phyloP scores from a whole-genome alignment of 345 rosid genomes.

The Gossypium thurberi region DNA sequence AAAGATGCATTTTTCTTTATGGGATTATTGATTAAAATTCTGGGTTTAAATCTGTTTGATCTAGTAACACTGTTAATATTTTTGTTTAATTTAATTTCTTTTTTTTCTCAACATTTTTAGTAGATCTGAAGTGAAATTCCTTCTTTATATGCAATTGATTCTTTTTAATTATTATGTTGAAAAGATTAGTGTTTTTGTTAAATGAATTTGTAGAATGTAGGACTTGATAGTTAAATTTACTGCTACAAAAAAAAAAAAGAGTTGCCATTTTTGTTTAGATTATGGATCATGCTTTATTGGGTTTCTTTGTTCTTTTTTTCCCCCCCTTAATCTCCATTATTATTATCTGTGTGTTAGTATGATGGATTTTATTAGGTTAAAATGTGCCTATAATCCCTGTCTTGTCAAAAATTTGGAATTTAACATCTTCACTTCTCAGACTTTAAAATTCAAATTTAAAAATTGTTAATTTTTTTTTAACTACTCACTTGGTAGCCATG shows the following conservation, averaged over 20 bases:
- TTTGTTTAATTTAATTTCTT: not conserved
- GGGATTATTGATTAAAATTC: not conserved
- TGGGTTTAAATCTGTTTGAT: not conserved
- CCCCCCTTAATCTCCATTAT: too few species aligned
- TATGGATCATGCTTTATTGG: not conserved
- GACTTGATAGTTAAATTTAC: not conserved
- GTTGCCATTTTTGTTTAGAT: not conserved
- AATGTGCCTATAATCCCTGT: too few species aligned
- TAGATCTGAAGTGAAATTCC: conserved; percentile 27
- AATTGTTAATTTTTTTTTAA: too few species aligned
- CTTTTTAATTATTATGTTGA: not conserved
- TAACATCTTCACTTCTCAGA: fast-evolving
- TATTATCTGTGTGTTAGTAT: not conserved
- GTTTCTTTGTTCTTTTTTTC: not conserved
- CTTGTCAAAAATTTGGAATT: too few species aligned
- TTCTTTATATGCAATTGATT: conserved; percentile 1
- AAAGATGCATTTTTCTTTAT: not conserved
- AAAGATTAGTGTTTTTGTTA: not conserved
- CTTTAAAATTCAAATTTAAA: too few species aligned
- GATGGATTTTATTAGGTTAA: not conserved
- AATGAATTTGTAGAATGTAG: conserved; percentile 1
- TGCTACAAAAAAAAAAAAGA: not conserved
- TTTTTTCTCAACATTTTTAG: not conserved
- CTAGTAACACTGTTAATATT: not conserved
- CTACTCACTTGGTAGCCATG: too few species aligned